Evolutionary conservation across 2,329 filamentous ascomycete genomes (phyloP).

Genomic region (Biscogniauxia sp.): DNA sequence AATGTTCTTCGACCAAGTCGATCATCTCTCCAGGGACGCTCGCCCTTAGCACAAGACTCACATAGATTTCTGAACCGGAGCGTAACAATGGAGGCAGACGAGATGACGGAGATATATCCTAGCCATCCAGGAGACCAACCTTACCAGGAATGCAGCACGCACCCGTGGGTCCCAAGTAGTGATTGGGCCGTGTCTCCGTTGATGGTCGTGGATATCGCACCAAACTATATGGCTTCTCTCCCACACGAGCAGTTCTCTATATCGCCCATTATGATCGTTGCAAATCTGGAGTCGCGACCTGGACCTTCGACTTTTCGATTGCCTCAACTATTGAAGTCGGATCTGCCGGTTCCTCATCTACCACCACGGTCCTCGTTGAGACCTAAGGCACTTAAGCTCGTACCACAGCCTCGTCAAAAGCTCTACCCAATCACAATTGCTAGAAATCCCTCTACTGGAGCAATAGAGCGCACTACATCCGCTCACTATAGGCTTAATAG

Average conservation of each 20-base stretch:
- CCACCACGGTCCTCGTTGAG: constrained; percentile 13
- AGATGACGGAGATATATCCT: background rate
- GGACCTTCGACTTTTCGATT: constrained; percentile 9
- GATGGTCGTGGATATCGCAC: constrained; percentile 16
- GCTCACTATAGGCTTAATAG: constrained; percentile 13
- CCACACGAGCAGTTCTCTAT: constrained; percentile 15
- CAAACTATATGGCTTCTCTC: constrained; percentile 1
- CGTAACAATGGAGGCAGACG: constrained; percentile 1
- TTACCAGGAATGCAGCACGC: background rate
- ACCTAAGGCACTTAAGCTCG: constrained; percentile 20
- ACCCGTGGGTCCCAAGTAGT: background rate
- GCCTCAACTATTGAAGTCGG: constrained; percentile 8
- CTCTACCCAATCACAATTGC: constrained; percentile 22
- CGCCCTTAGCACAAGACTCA: constrained; percentile 5
- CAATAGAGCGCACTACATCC: constrained; percentile 18
- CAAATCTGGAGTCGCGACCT: constrained; percentile 16
- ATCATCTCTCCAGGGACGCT: constrained; percentile 4
- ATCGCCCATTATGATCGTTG: constrained; percentile 29
- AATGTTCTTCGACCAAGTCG: constrained; percentile 6
- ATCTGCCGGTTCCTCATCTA: constrained; percentile 1
- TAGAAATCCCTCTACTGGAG: constrained; percentile 23
- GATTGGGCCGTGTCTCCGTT: constrained; percentile 15
- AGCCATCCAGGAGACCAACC: background rate
- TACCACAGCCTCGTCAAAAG: constrained; percentile 19
- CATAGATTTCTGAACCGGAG: constrained; percentile 5